These are phyloP conservation scores for Cladorrhinum sp. DNA, from an alignment of 2,329 filamentous ascomycete genomes.

Conservation along the genomic window DNA sequence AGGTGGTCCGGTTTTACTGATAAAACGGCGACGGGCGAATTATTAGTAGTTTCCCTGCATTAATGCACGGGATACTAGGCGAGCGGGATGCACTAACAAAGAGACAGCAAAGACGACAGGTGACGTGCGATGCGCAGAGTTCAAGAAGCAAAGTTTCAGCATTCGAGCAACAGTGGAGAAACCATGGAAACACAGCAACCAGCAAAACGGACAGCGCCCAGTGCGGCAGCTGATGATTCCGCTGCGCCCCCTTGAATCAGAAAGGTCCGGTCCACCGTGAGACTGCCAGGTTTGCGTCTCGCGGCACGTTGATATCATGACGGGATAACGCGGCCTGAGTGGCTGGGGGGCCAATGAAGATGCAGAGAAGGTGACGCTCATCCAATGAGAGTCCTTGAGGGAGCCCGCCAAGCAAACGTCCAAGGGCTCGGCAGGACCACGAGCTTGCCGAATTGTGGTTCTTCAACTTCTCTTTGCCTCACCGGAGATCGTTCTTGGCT, in stretches of 20 bases:
- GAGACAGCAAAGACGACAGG: not conserved
- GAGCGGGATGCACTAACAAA: slow-evolving; percentile 12
- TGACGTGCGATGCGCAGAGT: slow-evolving; percentile 15
- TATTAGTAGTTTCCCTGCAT: not conserved
- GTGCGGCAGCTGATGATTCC: slow-evolving; percentile 7
- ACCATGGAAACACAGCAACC: not conserved
- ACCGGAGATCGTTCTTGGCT: not conserved
- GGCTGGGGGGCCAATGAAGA: slow-evolving; percentile 14
- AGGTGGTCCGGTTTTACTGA: not conserved
- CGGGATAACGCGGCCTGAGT: slow-evolving; percentile 12
- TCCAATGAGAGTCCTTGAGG: slow-evolving; percentile 15
- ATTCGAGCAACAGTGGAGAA: slow-evolving; percentile 7
- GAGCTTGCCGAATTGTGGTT: not conserved
- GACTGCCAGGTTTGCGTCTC: not conserved
- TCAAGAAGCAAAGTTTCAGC: slow-evolving; percentile 10
- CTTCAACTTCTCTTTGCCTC: too few species aligned
- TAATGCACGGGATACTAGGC: not conserved
- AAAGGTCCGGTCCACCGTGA: slow-evolving; percentile 10
- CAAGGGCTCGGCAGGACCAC: slow-evolving; percentile 3
- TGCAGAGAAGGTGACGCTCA: not conserved
- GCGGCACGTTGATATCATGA: slow-evolving; percentile 15
- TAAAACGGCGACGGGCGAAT: not conserved
- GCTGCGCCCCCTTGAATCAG: slow-evolving; percentile 10
- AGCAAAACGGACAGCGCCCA: not conserved
- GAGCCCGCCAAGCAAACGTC: slow-evolving; percentile 19